These are phyloP conservation scores for Fusarium mexicanum DNA, from an alignment of 2,329 filamentous ascomycete species.

Conservation along the genomic window DNA sequence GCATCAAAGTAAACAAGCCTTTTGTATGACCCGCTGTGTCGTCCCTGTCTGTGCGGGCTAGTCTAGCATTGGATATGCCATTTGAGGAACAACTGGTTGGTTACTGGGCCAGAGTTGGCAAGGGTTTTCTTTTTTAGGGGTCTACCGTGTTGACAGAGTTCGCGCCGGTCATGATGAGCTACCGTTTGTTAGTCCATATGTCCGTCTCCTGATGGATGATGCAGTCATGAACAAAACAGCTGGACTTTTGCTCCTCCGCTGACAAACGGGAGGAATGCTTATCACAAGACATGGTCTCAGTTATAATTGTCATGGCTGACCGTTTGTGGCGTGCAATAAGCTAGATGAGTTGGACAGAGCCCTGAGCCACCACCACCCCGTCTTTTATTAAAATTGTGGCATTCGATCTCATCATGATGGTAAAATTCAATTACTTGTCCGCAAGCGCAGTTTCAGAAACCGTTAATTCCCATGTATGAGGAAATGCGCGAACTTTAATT, in stretches of 20 bases:
- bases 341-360: constrained; percentile 26
- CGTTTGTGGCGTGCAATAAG: constrained; percentile 27
- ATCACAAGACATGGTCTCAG: constrained; percentile 1
- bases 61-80: constrained; percentile 19
- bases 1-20: constrained; percentile 41
- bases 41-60: constrained; percentile 35
- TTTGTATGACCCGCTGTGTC: constrained; percentile 36
- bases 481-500: neutral
- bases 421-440: constrained; percentile 17
- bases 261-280: constrained; percentile 31
- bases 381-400: constrained; percentile 10
- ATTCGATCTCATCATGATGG: constrained; percentile 24
- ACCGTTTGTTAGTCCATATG: neutral
- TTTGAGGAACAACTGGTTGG: constrained; percentile 27
- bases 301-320: constrained; percentile 8
- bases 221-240: constrained; percentile 24
- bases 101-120: constrained; percentile 22
- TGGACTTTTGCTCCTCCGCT: neutral
- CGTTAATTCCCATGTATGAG: constrained; percentile 9
- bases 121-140: constrained; percentile 30
- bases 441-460: constrained; percentile 33
- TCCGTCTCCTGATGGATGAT: constrained; percentile 15
- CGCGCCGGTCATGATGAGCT: constrained; percentile 18
- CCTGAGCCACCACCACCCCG: constrained; percentile 14
- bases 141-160: constrained; percentile 1